These are phyloP conservation scores for Magnaporthiopsis incrustans DNA, from an alignment of 2,329 filamentous ascomycete genomes.

Conservation along the genomic window DNA sequence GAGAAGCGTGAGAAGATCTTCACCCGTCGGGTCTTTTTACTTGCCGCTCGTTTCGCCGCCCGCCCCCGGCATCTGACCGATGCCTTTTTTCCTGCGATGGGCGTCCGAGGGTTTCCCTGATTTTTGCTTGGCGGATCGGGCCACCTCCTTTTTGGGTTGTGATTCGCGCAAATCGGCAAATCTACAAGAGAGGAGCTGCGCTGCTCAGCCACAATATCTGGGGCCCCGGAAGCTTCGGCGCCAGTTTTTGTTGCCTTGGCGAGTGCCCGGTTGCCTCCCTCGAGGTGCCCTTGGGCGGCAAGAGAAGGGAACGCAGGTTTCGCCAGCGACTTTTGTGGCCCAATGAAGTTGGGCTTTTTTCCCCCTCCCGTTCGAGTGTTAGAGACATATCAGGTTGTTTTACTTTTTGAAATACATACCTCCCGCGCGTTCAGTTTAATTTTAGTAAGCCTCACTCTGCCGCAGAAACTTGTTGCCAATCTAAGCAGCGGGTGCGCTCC, in stretches of 20 bases:
- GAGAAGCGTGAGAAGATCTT: no score
- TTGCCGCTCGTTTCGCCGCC: background rate
- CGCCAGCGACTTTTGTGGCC: background rate
- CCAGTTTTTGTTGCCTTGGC: background rate
- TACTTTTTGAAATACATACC: background rate
- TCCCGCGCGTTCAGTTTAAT: background rate
- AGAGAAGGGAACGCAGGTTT: background rate
- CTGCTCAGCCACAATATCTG: background rate
- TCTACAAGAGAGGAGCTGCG: background rate
- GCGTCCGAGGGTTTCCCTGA: background rate
- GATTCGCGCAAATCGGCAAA: background rate
- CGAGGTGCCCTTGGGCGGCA: background rate
- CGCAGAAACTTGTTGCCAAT: background rate
- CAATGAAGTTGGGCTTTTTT: background rate
- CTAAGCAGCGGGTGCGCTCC: background rate
- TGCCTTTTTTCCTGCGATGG: no score
- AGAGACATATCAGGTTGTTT: background rate
- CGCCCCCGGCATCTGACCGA: no score
- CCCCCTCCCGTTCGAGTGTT: background rate
- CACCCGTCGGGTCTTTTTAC: no score
- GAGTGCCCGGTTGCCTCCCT: background rate
- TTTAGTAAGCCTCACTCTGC: no score
- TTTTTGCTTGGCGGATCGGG: background rate
- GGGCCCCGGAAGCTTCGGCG: background rate
- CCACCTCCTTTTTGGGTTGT: background rate